phyloP scores from a whole-genome alignment of 2,329 filamentous ascomycete species.

The Neofusicoccum laricinum region DNA sequence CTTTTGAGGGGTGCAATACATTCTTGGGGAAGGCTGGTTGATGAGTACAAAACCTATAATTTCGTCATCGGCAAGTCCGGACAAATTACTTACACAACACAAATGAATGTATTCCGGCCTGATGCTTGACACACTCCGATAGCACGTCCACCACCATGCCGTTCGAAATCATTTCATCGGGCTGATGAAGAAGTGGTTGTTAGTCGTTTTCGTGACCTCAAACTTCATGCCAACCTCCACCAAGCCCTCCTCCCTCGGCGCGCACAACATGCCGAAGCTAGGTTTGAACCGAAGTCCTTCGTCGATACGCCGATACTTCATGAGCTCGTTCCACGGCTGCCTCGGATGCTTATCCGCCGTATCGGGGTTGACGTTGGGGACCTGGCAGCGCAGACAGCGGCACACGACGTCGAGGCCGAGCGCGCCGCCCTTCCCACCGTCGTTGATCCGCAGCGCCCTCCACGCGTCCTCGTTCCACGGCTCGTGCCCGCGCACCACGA shows the following conservation, averaged over 20 bases:
- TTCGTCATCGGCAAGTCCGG: no score
- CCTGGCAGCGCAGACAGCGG: constrained; percentile 59
- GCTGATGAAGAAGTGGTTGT: constrained; percentile 48
- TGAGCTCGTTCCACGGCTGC: constrained; percentile 61
- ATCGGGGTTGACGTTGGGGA: constrained; percentile 64
- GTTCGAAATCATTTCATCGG: constrained; percentile 33
- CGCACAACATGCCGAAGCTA: constrained; percentile 65
- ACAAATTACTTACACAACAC: no score
- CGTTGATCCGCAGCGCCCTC: constrained; percentile 55
- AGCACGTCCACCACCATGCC: accelerated
- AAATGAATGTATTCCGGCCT: no score
- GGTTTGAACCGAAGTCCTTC: constrained; percentile 62
- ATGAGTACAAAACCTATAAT: no score
- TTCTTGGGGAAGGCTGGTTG: no score
- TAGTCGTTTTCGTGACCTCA: constrained; percentile 57
- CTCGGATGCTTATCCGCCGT: constrained; percentile 57
- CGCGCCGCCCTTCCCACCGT: constrained; percentile 20
- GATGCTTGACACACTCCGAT: no score
- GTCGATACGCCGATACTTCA: constrained; percentile 60
- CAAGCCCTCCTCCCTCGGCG: constrained; percentile 55
- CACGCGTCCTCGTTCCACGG: constrained; percentile 64
- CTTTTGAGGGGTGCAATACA: no score
- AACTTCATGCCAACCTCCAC: constrained; percentile 58
- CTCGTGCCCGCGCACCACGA: constrained; percentile 54
- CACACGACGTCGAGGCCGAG: constrained; percentile 57